Conservation (phyloP, 2,329 filamentous ascomycete species). For the Aureobasidium sp. region DNA sequence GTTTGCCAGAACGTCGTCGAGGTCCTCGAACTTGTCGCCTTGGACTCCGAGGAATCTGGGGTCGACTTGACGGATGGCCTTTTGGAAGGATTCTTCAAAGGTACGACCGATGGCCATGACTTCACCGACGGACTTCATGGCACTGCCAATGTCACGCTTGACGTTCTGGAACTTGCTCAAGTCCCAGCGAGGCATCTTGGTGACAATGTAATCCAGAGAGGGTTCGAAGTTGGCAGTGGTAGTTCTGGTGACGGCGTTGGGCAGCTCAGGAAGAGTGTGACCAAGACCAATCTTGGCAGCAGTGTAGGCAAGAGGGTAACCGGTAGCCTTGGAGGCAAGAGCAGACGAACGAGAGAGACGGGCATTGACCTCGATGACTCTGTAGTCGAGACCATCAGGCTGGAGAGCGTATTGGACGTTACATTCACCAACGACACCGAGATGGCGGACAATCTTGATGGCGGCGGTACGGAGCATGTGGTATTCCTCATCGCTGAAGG, state of each 20-base stretch:
- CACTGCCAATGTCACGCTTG: constrained; percentile 91
- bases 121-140: constrained; percentile 98
- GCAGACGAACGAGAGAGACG: constrained; percentile 96
- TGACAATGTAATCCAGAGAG: constrained; percentile 94
- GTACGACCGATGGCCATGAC: constrained; percentile 99
- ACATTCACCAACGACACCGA: constrained; percentile 96
- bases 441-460: constrained; percentile 96
- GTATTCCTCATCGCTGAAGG: constrained; percentile 95
- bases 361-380: constrained; percentile 98
- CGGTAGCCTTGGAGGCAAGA: constrained; percentile 94
- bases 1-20: constrained; percentile 84
- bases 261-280: constrained; percentile 88
- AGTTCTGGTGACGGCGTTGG: constrained; percentile 96
- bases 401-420: constrained; percentile 98
- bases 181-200: constrained; percentile 98
- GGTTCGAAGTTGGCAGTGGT: constrained; percentile 99
- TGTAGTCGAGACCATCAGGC: constrained; percentile 93
- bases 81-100: constrained; percentile 98
- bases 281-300: constrained; percentile 97
- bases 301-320: constrained; percentile 94
- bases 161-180: constrained; percentile 98
- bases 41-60: constrained; percentile 89
- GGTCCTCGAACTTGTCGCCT: constrained; percentile 86
- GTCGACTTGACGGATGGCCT: constrained; percentile 95
- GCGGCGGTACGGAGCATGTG: constrained; percentile 97